Base-by-base conservation (phyloP, 805 yeast genomes). In the Lipomyces yamadae region DNA sequence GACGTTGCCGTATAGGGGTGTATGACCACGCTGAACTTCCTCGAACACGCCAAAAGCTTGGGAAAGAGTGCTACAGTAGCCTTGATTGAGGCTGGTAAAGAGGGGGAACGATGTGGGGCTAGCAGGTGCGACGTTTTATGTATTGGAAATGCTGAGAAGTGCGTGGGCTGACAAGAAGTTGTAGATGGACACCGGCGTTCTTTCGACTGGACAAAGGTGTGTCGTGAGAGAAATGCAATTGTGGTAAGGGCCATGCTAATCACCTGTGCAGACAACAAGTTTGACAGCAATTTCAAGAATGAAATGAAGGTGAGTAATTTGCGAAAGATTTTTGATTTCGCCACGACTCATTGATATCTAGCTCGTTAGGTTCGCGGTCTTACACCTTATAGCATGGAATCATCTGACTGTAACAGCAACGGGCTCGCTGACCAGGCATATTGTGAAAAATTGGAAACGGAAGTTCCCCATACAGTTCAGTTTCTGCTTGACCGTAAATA, bases 141-240 rank as follows among this genome's bases (percentile, higher is more conserved):
- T 50, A 2, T 50, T 50, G 54, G 54, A 2, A 50, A 50, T 50
- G 6, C 6, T 50, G 54, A 50, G 54, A 50, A 2, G 6, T 50
- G 6, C 6, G 54, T 50, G 54, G 2, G 54, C 54, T 50, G 2
- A 50, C 54, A 50, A 50, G 54, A 30, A 2, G n/a, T 30, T 55
- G n/a, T 18, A 33, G 58, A 10, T 55, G 58, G 58, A 55, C 58
- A 55, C 37, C 42, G 58, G 58, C 58, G 24, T 55, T 33, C 58
- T 35, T 55, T 35, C 58, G 58, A 1, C 10, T 55, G 42, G 58
- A 55, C 58, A 55, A 55, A 11, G 11, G 54, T 50, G 54, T 50
- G 54, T 50, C 6, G 54, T 8, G 6, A 18, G 54, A 50, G 2
- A 50, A 50, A 2, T 50, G 54, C 54, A 50, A 50, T 50, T 50